These are phyloP conservation scores for Fomitopsis schrenkii DNA, from an alignment of 1,284 basidiomycete genomes.

Conservation along the genomic window DNA sequence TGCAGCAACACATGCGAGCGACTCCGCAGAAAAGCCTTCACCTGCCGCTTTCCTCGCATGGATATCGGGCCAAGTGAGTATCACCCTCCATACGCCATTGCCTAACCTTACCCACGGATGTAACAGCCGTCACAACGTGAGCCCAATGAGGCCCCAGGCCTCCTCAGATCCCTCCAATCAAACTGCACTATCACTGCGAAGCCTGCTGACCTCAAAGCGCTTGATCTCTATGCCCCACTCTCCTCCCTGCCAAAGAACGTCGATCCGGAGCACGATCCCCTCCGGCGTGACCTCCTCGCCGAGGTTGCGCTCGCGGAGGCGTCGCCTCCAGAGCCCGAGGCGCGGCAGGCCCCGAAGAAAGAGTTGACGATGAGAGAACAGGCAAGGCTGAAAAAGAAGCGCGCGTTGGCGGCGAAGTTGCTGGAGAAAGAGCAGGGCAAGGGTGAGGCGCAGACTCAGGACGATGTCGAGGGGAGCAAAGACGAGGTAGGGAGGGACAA, in stretches of 20 bases:
- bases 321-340: constrained; percentile 4
- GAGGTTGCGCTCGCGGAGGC: constrained; percentile 13
- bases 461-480: constrained; percentile 3
- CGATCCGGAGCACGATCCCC: constrained; percentile 41
- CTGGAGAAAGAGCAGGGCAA: constrained; percentile 15
- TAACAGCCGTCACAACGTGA: constrained; percentile 19
- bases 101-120: background rate
- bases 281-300: constrained; percentile 27
- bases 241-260: constrained; percentile 59
- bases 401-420: constrained; percentile 26
- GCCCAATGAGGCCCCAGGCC: constrained; percentile 14
- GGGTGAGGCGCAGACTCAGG: background rate
- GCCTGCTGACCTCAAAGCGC: constrained; percentile 40
- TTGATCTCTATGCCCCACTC: constrained; percentile 62
- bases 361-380: constrained; percentile 26
- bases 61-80: constrained; percentile 16
- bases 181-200: constrained; percentile 37
- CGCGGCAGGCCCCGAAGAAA: constrained; percentile 8
- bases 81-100: no score
- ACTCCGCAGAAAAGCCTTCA: background rate
- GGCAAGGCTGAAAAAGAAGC: constrained; percentile 27
- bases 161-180: constrained; percentile 38
- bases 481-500: constrained; percentile 10
- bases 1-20: constrained; percentile 5
- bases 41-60: constrained; percentile 15